phyloP scores from a whole-genome alignment of 192 early-diverging fungal genomes.

The Spinellus fusiger region DNA sequence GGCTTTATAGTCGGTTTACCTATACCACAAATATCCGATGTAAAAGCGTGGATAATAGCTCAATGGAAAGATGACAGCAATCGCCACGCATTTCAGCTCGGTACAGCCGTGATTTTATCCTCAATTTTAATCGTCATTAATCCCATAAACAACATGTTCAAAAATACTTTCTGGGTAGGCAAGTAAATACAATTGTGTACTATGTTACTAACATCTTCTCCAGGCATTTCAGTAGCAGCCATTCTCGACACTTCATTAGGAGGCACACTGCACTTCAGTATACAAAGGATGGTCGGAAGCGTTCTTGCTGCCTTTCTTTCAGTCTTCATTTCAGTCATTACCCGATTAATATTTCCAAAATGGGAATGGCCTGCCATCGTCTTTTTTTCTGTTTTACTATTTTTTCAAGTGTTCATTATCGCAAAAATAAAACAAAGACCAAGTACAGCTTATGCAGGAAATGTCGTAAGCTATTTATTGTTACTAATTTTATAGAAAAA shows the following conservation, averaged over 20 bases:
- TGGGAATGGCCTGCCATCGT: conserved; percentile 13
- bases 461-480: conserved; percentile 5
- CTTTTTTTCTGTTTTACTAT: conserved; percentile 1
- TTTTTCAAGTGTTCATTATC: conserved; percentile 14
- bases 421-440: conserved; percentile 12
- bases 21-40: neutral
- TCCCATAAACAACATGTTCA: conserved; percentile 8
- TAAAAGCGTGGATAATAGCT: neutral
- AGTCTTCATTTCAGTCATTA: conserved; percentile 1
- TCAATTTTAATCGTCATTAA: conserved; percentile 6
- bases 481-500: neutral
- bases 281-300: conserved; percentile 7
- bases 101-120: neutral
- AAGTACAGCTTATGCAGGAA: conserved; percentile 13
- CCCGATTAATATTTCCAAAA: conserved; percentile 7
- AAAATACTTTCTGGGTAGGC: conserved; percentile 16
- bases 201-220: neutral
- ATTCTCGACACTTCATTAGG: conserved; percentile 14
- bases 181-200: too few species aligned
- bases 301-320: neutral
- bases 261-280: conserved; percentile 5
- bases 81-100: conserved; percentile 9
- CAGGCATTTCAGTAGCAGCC: conserved; percentile 7
- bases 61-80: conserved; percentile 3
- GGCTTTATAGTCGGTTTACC: neutral